These are phyloP conservation scores for Boletales sp. DNA, from an alignment of 768 basidiomycete genomes.

Conservation along the genomic window DNA sequence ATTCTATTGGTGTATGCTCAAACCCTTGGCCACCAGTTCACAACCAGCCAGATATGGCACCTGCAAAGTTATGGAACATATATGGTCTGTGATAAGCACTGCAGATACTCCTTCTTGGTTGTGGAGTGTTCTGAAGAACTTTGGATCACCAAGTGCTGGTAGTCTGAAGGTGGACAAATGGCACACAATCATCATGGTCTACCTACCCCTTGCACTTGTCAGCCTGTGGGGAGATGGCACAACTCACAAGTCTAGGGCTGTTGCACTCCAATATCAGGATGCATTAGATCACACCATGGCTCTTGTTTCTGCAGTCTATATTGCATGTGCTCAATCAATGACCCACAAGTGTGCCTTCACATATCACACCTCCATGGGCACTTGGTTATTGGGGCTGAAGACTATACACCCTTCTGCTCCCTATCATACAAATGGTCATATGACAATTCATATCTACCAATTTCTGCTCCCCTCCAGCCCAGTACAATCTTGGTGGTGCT, in stretches of 20 bases:
- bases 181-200: not conserved
- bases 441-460: slow-evolving; percentile 29
- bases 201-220: not conserved
- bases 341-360: no score
- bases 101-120: not conserved
- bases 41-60: not conserved
- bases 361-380: not conserved
- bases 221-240: no score
- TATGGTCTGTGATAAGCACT: not conserved
- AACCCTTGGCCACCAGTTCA: no score
- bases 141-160: not conserved
- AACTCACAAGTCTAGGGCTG: no score
- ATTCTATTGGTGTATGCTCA: no score
- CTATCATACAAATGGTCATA: slow-evolving; percentile 27
- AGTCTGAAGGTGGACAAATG: not conserved
- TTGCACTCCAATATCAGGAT: no score
- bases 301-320: no score
- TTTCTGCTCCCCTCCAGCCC: slow-evolving; percentile 35
- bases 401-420: not conserved
- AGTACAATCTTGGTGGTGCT: slow-evolving; percentile 32
- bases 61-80: not conserved
- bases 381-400: no score
- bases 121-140: not conserved
- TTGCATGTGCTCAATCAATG: no score
- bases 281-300: no score